Percentiles rank a stretch among this genome's conserved stretches.
phyloP scores from a whole-genome alignment of 176 grass and related monocot species.

The Carex scoparia region DNA sequence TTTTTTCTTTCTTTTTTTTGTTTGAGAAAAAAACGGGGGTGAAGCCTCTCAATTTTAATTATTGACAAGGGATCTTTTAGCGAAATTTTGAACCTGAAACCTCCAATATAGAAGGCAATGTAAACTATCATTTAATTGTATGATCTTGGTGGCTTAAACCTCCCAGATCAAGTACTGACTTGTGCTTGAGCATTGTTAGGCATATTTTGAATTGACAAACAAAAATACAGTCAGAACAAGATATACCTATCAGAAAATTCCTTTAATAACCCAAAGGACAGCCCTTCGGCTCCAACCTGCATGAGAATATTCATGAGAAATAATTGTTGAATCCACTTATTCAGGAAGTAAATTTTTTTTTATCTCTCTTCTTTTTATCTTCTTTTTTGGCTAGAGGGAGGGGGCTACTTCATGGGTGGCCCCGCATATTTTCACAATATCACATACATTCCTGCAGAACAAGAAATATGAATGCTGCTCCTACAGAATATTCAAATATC shows the following conservation, averaged over 20 bases:
- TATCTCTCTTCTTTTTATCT: background rate
- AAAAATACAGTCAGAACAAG: background rate
- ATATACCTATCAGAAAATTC: conserved; percentile 19
- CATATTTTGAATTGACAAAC: background rate
- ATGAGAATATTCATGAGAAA: background rate
- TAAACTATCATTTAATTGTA: background rate
- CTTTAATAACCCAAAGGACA: conserved; percentile 6
- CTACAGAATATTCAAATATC: background rate
- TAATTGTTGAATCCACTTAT: background rate
- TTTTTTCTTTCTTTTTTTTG: background rate
- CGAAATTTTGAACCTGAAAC: too few relatives aligned
- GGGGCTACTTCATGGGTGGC: background rate
- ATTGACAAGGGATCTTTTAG: too few relatives aligned
- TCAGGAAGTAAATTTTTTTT: background rate
- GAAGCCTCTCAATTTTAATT: too few relatives aligned
- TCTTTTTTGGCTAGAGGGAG: background rate
- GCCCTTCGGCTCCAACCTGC: conserved; percentile 8
- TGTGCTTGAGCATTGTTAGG: background rate
- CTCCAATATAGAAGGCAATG: too few relatives aligned
- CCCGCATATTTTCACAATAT: background rate
- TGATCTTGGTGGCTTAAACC: background rate
- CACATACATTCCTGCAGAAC: background rate
- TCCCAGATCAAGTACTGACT: background rate
- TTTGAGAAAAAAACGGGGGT: too few relatives aligned
- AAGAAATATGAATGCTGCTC: background rate